These are phyloP conservation scores for Boechera retrofracta DNA, from an alignment of 345 rosid species.

Conservation along the genomic window DNA sequence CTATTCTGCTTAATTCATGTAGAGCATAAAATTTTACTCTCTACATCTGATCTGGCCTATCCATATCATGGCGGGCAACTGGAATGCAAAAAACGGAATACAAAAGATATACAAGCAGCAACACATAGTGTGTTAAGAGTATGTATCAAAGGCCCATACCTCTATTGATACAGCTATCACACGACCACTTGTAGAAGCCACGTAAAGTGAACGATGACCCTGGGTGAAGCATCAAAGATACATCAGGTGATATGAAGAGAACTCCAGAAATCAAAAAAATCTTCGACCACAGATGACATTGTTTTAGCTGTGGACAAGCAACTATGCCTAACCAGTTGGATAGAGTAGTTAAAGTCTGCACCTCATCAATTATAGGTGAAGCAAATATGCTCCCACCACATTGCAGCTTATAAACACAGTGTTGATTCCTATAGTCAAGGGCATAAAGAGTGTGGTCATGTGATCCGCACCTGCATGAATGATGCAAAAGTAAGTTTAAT, in stretches of 20 bases:
- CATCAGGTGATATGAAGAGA: slow-evolving; percentile 24
- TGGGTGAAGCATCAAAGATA: slow-evolving; percentile 44
- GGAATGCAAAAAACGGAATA: slow-evolving; percentile 17
- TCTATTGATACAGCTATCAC: slow-evolving; percentile 75
- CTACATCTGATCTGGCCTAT: slow-evolving; percentile 18
- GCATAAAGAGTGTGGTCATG: slow-evolving; percentile 89
- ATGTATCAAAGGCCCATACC: slow-evolving; percentile 51
- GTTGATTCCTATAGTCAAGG: slow-evolving; percentile 70
- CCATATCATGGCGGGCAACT: neutral
- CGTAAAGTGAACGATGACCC: slow-evolving; percentile 61
- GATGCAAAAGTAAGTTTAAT: slow-evolving; percentile 22
- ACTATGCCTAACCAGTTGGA: slow-evolving; percentile 25
- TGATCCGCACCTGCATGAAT: slow-evolving; percentile 85
- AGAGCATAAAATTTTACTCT: neutral
- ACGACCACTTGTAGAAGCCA: slow-evolving; percentile 86
- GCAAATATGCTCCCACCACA: slow-evolving; percentile 96
- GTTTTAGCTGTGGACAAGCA: slow-evolving; percentile 23
- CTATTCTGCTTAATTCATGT: neutral
- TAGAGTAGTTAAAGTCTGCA: slow-evolving; percentile 44
- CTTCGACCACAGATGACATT: neutral
- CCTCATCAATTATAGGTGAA: slow-evolving; percentile 92
- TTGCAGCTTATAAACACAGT: slow-evolving; percentile 70
- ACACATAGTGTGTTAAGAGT: neutral
- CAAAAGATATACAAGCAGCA: slow-evolving; percentile 13
- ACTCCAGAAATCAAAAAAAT: neutral